phyloP scores from a whole-genome alignment of 108 stramenopile genomes.

The Pseudonitzschia pungens region DNA sequence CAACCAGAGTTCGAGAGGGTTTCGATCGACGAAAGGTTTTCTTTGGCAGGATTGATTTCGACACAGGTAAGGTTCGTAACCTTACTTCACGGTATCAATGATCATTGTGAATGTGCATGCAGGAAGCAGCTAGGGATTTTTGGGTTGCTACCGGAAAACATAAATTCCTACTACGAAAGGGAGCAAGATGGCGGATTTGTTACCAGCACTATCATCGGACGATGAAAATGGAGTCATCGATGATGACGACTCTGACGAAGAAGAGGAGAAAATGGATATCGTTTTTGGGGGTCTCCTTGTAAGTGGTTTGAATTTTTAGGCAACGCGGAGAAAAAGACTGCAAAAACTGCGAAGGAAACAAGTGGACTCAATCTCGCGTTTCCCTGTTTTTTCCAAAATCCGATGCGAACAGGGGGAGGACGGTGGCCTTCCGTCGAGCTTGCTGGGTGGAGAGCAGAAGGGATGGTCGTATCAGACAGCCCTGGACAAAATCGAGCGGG shows the following conservation, averaged over 20 bases:
- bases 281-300: conserved; percentile 81
- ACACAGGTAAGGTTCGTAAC: too few relatives aligned
- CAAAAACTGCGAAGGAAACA: neutral
- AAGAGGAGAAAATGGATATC: conserved; percentile 52
- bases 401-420: conserved; percentile 65
- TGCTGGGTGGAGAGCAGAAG: conserved; percentile 32
- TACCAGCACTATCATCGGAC: conserved; percentile 74
- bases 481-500: conserved; percentile 53
- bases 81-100: too few relatives aligned
- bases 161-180: neutral
- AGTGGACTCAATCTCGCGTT: too few relatives aligned
- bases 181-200: conserved; percentile 57
- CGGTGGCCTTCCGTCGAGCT: conserved; percentile 44
- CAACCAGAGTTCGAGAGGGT: too few relatives aligned
- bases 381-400: neutral
- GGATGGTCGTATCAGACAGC: conserved; percentile 86
- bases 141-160: too few relatives aligned
- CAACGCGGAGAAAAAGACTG: neutral
- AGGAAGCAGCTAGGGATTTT: too few relatives aligned
- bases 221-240: conserved; percentile 54
- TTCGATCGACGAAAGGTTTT: neutral
- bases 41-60: neutral
- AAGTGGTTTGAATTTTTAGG: conserved; percentile 17
- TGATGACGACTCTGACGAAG: conserved; percentile 32
- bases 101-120: too few relatives aligned